phyloP scores from a whole-genome alignment of 2,329 filamentous ascomycete genomes.

The Anisogramma anomala region DNA sequence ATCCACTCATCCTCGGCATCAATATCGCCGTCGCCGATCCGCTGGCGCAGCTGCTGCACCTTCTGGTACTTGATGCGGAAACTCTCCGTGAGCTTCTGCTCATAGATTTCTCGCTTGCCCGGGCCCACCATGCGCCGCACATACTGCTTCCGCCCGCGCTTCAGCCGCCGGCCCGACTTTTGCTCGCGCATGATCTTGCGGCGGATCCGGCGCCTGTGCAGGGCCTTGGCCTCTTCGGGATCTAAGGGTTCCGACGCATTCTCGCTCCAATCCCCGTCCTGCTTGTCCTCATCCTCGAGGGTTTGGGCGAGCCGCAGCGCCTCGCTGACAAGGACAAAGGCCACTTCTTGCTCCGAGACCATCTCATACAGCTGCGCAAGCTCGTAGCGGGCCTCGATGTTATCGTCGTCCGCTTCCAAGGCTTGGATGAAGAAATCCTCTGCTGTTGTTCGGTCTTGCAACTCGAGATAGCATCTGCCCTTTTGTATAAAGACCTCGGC shows the following conservation, averaged over 20 bases:
- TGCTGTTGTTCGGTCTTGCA: constrained; percentile 54
- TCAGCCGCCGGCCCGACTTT: constrained; percentile 7
- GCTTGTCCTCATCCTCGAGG: constrained; percentile 22
- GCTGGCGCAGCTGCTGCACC: constrained; percentile 31
- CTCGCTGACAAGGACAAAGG: constrained; percentile 65
- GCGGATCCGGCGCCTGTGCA: constrained; percentile 14
- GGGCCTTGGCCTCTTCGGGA: constrained; percentile 24
- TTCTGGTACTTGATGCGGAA: constrained; percentile 29
- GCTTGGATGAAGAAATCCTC: constrained; percentile 68
- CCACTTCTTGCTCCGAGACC: constrained; percentile 60
- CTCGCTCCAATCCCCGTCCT: constrained; percentile 15
- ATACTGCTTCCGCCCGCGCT: constrained; percentile 10
- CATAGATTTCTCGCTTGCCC: constrained; percentile 19
- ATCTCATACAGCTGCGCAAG: constrained; percentile 78
- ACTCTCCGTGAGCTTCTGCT: constrained; percentile 19
- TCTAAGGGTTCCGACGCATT: constrained; percentile 19
- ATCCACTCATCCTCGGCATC: constrained; percentile 44
- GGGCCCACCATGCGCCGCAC: constrained; percentile 18
- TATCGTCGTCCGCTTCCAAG: constrained; percentile 57
- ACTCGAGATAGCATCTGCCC: constrained; percentile 57
- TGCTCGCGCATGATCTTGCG: constrained; percentile 19
- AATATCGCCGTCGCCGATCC: constrained; percentile 30
- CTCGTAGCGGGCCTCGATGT: constrained; percentile 66
- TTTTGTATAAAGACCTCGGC: constrained; percentile 42
- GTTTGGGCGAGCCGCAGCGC: constrained; percentile 53